Conservation (phyloP, 495 filamentous ascomycete species). For the Oleoguttula mirabilis region DNA sequence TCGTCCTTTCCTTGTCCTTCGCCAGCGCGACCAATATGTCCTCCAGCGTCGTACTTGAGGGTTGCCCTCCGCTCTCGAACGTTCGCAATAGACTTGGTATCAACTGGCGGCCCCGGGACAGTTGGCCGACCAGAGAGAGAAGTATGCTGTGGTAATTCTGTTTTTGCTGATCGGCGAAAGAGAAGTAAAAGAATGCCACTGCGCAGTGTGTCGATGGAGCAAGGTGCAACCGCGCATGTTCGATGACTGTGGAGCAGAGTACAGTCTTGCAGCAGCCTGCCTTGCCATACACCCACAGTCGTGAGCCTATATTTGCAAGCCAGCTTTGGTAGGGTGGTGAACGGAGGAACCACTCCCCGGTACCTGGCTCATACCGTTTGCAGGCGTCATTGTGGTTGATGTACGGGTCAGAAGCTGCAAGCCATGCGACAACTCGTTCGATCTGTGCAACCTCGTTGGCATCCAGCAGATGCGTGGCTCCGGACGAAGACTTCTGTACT, state of each 20-base stretch:
- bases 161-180: neutral
- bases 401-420: neutral
- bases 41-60: too few species aligned
- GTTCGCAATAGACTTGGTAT: too few species aligned
- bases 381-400: neutral
- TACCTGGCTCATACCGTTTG: neutral
- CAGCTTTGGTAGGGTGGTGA: neutral
- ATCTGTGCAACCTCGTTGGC: neutral
- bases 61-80: too few species aligned
- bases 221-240: neutral
- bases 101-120: too few species aligned
- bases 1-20: too few species aligned
- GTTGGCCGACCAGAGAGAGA: too few species aligned
- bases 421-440: neutral
- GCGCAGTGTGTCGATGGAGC: neutral
- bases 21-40: too few species aligned
- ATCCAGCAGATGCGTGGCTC: too few species aligned
- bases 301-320: neutral
- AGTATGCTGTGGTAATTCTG: too few species aligned
- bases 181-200: neutral
- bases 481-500: too few species aligned
- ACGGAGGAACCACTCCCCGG: neutral
- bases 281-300: neutral
- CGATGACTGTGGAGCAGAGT: neutral
- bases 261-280: constrained; percentile 2